Evolutionary conservation across 352 stramenopile species (phyloP).

Genomic region (Phytopythium ostracodes): DNA sequence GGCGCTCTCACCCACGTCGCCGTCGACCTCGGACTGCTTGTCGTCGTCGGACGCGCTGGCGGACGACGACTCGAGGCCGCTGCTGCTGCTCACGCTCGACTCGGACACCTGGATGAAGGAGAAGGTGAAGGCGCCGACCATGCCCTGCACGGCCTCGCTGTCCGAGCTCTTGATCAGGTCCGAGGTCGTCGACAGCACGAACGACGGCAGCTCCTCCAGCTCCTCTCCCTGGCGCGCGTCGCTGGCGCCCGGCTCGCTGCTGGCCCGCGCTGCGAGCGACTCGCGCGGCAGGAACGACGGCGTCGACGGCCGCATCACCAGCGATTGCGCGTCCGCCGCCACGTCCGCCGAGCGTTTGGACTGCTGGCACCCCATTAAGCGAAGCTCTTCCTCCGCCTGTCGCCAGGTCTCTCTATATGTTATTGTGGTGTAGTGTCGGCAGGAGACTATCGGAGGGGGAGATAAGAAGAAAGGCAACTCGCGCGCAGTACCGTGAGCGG

Average conservation of each 20-base stretch:
- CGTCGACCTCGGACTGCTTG: constrained; percentile 2
- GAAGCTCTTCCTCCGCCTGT: background rate
- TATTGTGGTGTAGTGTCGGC: background rate
- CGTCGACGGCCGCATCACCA: constrained; percentile 22
- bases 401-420: background rate
- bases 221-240: constrained; percentile 9
- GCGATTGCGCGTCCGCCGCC: constrained; percentile 9
- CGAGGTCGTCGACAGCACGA: constrained; percentile 39
- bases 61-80: constrained; percentile 7
- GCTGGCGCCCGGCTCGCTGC: constrained; percentile 11
- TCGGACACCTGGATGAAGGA: constrained; percentile 68
- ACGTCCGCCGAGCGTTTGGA: constrained; percentile 37
- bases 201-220: constrained; percentile 35
- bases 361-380: constrained; percentile 68
- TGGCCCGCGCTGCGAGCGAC: constrained; percentile 9
- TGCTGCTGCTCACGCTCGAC: constrained; percentile 21
- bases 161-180: constrained; percentile 46
- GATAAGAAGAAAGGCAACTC: background rate
- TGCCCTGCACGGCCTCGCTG: constrained; percentile 48
- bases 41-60: constrained; percentile 4
- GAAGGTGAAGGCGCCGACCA: constrained; percentile 63
- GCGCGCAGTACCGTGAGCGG: background rate
- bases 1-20: constrained; percentile 5
- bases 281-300: constrained; percentile 18
- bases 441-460: background rate